phyloP scores from a whole-genome alignment of 305 asterid genomes.

The Galium porrigens region DNA sequence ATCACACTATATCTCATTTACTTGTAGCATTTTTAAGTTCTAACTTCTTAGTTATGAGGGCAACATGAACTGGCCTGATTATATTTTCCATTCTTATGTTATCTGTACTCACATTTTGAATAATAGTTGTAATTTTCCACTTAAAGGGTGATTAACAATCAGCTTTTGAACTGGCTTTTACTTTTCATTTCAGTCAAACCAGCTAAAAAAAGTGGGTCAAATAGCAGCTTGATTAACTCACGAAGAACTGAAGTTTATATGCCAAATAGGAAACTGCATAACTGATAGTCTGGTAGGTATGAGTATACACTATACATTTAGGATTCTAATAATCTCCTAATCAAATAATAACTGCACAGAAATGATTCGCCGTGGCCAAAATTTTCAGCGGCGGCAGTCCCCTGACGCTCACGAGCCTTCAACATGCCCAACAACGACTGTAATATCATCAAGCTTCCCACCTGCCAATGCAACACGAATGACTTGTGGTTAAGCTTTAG shows the following conservation, averaged over 20 bases:
- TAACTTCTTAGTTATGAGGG: background rate
- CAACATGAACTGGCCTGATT: background rate
- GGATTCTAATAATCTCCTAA: background rate
- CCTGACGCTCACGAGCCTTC: conserved; percentile 23
- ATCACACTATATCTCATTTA: background rate
- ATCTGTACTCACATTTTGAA: background rate
- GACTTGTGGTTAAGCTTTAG: conserved; percentile 1
- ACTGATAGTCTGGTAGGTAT: background rate
- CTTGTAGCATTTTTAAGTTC: background rate
- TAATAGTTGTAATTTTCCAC: background rate
- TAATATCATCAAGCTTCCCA: conserved; percentile 69
- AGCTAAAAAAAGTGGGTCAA: too few relatives aligned
- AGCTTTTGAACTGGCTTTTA: too few relatives aligned
- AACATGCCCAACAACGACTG: conserved; percentile 56
- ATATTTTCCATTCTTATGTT: background rate
- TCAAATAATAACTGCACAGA: background rate
- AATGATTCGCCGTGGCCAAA: background rate
- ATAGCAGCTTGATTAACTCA: background rate
- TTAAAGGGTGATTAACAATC: too few relatives aligned
- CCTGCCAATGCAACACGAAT: conserved; percentile 26
- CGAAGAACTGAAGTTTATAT: background rate
- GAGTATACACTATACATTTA: background rate
- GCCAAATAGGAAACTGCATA: background rate
- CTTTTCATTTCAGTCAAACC: too few relatives aligned
- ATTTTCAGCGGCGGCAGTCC: background rate